phyloP scores from a whole-genome alignment of 306 rosid genomes.

The Myrica gale region DNA sequence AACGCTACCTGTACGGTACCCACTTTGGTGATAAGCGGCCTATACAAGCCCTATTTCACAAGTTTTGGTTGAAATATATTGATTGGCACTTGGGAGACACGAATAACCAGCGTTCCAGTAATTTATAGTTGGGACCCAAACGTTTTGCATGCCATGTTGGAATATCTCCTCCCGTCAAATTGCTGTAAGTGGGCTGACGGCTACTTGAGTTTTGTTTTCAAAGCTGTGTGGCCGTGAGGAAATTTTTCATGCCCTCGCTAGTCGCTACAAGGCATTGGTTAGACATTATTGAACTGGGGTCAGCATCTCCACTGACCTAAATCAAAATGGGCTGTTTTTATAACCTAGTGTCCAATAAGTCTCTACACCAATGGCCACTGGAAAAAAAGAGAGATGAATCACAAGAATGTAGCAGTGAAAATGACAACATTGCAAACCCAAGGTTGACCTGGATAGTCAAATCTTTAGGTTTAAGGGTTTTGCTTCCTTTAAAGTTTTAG shows the following conservation, averaged over 20 bases:
- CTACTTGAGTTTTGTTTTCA: neutral
- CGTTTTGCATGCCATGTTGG: conserved; percentile 9
- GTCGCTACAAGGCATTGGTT: neutral
- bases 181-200: neutral
- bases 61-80: neutral
- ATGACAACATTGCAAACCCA: neutral
- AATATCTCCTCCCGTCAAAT: conserved; percentile 17
- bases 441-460: too few species aligned
- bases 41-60: too few species aligned
- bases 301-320: neutral
- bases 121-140: conserved; percentile 24
- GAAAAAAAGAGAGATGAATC: neutral
- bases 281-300: neutral
- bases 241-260: neutral
- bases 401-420: neutral
- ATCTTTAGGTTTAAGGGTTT: too few species aligned
- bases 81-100: conserved; percentile 4
- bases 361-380: too few species aligned
- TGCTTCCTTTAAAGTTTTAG: too few species aligned
- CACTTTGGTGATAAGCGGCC: too few species aligned
- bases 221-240: neutral
- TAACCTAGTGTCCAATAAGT: neutral
- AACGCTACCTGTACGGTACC: neutral
- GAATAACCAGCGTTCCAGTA: conserved; percentile 5
- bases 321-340: neutral